These are phyloP conservation scores for Hypoxylon sp. DNA, from an alignment of 2,329 filamentous ascomycete species.

Conservation along the genomic window DNA sequence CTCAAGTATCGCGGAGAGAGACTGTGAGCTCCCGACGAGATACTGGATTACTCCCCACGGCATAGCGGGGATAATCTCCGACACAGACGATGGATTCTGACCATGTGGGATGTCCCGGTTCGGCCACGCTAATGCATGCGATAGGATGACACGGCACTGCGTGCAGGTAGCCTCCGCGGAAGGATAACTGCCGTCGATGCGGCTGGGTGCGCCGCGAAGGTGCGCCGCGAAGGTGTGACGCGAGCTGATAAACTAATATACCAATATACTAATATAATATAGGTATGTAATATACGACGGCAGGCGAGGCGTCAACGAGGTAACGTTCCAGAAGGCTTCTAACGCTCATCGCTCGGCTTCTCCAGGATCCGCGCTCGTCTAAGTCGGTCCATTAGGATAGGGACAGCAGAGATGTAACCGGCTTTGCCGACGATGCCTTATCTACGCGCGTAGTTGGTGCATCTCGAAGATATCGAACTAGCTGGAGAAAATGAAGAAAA, in stretches of 20 bases:
- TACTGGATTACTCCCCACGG: neutral
- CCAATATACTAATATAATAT: too few species aligned
- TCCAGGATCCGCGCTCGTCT: slow-evolving; percentile 9
- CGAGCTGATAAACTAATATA: slow-evolving; percentile 4
- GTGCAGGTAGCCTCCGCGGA: slow-evolving; percentile 38
- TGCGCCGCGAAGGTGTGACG: slow-evolving; percentile 24
- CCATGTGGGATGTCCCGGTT: slow-evolving; percentile 37
- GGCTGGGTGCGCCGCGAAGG: slow-evolving; percentile 32
- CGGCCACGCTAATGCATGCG: slow-evolving; percentile 20
- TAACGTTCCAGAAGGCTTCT: slow-evolving; percentile 44
- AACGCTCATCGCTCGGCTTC: slow-evolving; percentile 18
- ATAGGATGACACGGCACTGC: slow-evolving; percentile 29
- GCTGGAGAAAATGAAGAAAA: neutral
- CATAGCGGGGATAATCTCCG: slow-evolving; percentile 16
- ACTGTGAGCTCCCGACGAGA: neutral
- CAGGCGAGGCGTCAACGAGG: slow-evolving; percentile 23
- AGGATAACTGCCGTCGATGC: slow-evolving; percentile 32
- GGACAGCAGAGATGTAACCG: slow-evolving; percentile 28
- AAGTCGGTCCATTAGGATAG: slow-evolving; percentile 20
- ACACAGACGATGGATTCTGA: neutral
- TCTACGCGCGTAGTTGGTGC: slow-evolving; percentile 30
- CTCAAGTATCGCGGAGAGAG: neutral
- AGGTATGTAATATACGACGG: slow-evolving; percentile 11
- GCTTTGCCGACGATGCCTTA: neutral
- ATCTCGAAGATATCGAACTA: neutral